These are phyloP conservation scores for Xylaria multiplex DNA, from an alignment of 2,329 filamentous ascomycete species.

Conservation along the genomic window DNA sequence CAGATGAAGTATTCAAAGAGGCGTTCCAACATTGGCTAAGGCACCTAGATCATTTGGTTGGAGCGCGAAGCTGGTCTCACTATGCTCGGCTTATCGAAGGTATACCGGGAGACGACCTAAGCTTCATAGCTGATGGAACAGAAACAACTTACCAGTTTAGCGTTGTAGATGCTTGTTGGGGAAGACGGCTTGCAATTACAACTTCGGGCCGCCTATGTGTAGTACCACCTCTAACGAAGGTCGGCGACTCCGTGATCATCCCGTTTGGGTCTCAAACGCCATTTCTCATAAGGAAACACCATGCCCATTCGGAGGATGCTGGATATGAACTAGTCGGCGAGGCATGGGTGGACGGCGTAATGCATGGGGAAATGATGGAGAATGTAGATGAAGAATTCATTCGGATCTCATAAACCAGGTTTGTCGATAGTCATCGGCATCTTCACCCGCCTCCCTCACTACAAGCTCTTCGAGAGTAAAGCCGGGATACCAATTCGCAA, in stretches of 20 bases:
- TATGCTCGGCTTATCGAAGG: conserved; percentile 1
- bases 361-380: conserved; percentile 33
- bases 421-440: background rate
- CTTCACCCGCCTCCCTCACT: background rate
- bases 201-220: conserved; percentile 23
- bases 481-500: background rate
- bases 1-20: conserved; percentile 4
- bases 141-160: conserved; percentile 9
- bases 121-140: background rate
- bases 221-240: conserved; percentile 28
- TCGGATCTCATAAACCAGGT: conserved; percentile 14
- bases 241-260: conserved; percentile 29
- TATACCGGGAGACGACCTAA: background rate
- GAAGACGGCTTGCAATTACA: conserved; percentile 27
- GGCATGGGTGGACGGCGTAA: conserved; percentile 31
- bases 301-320: background rate
- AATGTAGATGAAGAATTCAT: conserved; percentile 25
- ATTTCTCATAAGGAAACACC: conserved; percentile 19
- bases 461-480: background rate
- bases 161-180: conserved; percentile 24
- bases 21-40: conserved; percentile 22
- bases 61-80: conserved; percentile 2
- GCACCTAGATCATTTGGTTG: conserved; percentile 8
- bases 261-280: conserved; percentile 33
- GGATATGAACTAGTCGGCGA: conserved; percentile 30